Evolutionary conservation across 2,329 filamentous ascomycete species (phyloP), one percentile per base, ranked within the genome.

Genomic region (Monilinia vaccinii-corymbosi): DNA sequence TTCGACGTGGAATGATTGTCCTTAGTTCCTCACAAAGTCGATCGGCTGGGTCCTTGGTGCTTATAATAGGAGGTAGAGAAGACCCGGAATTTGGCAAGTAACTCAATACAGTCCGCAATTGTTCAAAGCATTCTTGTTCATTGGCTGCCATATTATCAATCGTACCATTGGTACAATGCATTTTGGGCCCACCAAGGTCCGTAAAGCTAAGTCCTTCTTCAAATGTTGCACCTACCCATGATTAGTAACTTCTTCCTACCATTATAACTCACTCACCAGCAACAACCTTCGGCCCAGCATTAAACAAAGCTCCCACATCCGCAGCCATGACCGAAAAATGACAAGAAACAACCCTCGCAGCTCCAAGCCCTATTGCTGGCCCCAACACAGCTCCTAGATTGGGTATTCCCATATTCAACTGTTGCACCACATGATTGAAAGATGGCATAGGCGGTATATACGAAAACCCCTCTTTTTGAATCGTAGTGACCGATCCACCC

Each of bases 291-390:
- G 83, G 83, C 0, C 84, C 84, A 8, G 84, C 84, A 67, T 86
- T 86, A 68, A 87, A 85, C 28, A 86, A 67, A 1, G 77, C 76
- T 0, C 83, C 84, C 1, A 87, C 75, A 68, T 86, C 81, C 5
- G 74, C 81, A 3, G 83, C 82, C 83, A 86, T 86, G 38, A 86
- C 83, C 1, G 79, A 82, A 67, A 86, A 87, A 67, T 86, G 84
- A 49, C 82, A 85, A 1, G 78, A 76, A 1, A 83, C 81, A 0
- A 85, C 82, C 45, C 83, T 73, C 1, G 83, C 83, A 3, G 83
- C 82, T 9, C 84, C 83, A 2, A 86, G 73, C 0, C 84, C 84
- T 62, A 86, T 84, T 0, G 83, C 83, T 6, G 84, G 83, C 0
- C 84, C 84, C 13, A 86, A 66, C 0, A 85, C 81, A 1, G 83